Base-by-base conservation (phyloP, 306 rosid species). In the Bauhinia variegata region DNA sequence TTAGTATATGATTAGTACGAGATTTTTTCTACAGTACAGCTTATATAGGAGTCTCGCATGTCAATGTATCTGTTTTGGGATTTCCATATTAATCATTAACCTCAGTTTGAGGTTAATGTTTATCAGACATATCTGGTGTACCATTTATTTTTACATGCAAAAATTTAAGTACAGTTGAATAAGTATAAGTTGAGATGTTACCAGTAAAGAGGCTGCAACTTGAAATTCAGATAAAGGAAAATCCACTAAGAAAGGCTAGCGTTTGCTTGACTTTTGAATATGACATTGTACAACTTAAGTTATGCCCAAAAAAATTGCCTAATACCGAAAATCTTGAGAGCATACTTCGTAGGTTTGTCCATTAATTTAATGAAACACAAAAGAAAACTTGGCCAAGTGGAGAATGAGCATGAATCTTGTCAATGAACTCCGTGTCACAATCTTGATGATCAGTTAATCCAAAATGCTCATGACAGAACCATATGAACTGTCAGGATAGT, bases 401-500 rank as follows among this genome's bases (percentile, higher is more conserved):
- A 43, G 70, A 23, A 16, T 44, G 37, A 60, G 63, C 65, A 67
- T 64, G 54, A 74, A 64, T 77, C 50, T 5, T 18, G 75, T 11
- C 41, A 63, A 62, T 43, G 60, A 60, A 75, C 39, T 56, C 68
- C 67, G 19, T 18, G 73, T 60, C 65, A 31, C 34, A 67, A 42
- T 44, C 19, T 34, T 60, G 72, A 48, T 54, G 74, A 58, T 38
- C 42, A 47, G 47, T n/a, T 44, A 18, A 67, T 75, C 75, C 62
- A 65, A 80, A 76, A 49, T 79, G 80, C 79, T 65, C 65, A 41
- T 48, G 47, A 68, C 62, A 72, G 66, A 73, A 75, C 63, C 58
- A 63, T 53, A 60, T 17, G 53, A 65, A 67, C 80, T 49, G 57
- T 60, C 39, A 66, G 67, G 69, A 67, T 57, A 15, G 51, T 65